Evolutionary conservation across 495 filamentous ascomycete genomes (phyloP).

Genomic region (Penicillium argentinense): DNA sequence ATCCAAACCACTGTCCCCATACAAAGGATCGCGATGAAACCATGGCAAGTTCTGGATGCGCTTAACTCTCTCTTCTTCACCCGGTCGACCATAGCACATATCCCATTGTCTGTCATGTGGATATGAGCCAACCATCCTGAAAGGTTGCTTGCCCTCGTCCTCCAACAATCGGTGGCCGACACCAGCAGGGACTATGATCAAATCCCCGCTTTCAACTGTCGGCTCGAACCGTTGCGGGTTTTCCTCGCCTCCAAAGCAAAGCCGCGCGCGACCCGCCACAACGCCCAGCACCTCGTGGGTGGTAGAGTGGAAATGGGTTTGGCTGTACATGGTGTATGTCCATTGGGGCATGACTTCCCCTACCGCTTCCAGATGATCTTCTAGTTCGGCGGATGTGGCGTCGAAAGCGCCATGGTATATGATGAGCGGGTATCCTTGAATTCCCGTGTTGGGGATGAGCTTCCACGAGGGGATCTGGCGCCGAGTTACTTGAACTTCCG

Average conservation of each 20-base stretch:
- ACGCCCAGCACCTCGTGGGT: conserved; percentile 67
- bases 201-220: conserved; percentile 57
- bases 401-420: conserved; percentile 59
- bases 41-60: conserved; percentile 48
- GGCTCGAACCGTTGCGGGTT: conserved; percentile 58
- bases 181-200: conserved; percentile 66
- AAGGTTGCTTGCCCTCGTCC: conserved; percentile 45
- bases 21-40: conserved; percentile 62
- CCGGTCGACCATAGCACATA: conserved; percentile 65
- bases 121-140: conserved; percentile 69
- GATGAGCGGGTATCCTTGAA: conserved; percentile 61
- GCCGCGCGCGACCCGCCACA: conserved; percentile 53
- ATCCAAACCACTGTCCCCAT: conserved; percentile 55
- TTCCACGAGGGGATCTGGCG: conserved; percentile 58
- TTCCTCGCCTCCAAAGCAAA: conserved; percentile 67
- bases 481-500: conserved; percentile 51
- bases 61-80: conserved; percentile 50
- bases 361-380: conserved; percentile 49
- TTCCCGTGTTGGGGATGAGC: conserved; percentile 63
- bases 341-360: conserved; percentile 63
- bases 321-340: conserved; percentile 65
- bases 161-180: conserved; percentile 62
- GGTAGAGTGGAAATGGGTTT: conserved; percentile 65
- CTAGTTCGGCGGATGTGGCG: conserved; percentile 46
- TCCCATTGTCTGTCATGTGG: conserved; percentile 58